Evolutionary conservation across 768 basidiomycete genomes (phyloP).

Genomic region (Hypsizygus marmoreus): DNA sequence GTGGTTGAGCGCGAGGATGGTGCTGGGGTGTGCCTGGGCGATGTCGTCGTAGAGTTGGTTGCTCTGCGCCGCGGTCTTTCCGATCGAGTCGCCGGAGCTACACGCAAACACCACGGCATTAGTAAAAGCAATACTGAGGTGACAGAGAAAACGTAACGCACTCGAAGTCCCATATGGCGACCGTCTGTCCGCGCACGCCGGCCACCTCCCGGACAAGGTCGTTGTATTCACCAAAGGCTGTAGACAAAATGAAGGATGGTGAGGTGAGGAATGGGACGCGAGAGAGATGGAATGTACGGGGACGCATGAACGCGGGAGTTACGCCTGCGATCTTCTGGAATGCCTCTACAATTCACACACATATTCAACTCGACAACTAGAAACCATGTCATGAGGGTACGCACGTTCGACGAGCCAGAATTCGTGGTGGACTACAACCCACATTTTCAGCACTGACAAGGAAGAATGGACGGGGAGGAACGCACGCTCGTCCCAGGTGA

Average conservation of each 20-base stretch:
- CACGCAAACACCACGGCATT: no score
- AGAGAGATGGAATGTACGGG: no score
- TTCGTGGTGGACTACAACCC: no score
- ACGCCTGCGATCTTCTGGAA: no score
- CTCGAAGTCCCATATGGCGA: constrained; percentile 44
- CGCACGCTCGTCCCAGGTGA: constrained; percentile 16
- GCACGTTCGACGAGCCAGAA: no score
- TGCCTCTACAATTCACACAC: no score
- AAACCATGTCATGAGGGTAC: no score
- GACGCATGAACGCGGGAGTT: no score
- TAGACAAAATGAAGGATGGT: background rate
- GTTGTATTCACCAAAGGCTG: constrained; percentile 46
- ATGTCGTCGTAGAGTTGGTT: constrained; percentile 24
- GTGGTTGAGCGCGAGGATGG: constrained; percentile 35
- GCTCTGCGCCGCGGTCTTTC: constrained; percentile 22
- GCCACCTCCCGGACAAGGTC: constrained; percentile 35
- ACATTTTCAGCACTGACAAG: no score
- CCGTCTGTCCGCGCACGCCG: constrained; percentile 27
- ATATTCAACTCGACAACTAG: no score
- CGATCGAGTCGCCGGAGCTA: constrained; percentile 32
- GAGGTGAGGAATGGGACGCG: background rate
- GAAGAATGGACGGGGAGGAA: background rate
- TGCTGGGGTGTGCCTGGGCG: constrained; percentile 23
- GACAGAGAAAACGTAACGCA: constrained; percentile 15
- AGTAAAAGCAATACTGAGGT: background rate